Evolutionary conservation across 1,284 basidiomycete genomes (phyloP).

Genomic region (Schizophyllum commune): DNA sequence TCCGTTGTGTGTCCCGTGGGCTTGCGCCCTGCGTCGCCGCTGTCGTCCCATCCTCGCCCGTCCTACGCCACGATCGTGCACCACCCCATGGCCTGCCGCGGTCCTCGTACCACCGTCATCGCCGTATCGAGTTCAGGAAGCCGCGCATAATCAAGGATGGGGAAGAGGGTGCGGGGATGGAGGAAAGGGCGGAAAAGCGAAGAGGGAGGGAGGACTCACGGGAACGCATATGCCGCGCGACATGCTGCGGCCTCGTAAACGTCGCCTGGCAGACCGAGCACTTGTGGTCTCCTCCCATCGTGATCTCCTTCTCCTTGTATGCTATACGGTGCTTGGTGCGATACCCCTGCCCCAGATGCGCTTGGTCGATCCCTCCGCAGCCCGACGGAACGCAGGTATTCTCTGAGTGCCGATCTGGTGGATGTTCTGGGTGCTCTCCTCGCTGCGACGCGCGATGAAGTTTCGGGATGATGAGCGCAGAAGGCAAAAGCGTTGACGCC

Average conservation of each 20-base stretch:
- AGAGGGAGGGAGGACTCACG: constrained; percentile 33
- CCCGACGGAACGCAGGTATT: background rate
- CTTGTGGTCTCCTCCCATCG: constrained; percentile 63
- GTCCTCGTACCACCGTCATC: background rate
- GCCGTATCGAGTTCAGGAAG: background rate
- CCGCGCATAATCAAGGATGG: background rate
- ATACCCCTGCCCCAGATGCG: background rate
- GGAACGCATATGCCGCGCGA: constrained; percentile 83
- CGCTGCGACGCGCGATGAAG: background rate
- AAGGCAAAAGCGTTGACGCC: background rate
- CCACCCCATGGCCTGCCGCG: no score
- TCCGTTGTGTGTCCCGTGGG: background rate
- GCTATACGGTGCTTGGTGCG: background rate
- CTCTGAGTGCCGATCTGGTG: background rate
- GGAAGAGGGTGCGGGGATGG: background rate
- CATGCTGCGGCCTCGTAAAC: constrained; percentile 86
- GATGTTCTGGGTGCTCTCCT: background rate
- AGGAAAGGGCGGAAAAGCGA: constrained; percentile 9
- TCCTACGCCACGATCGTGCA: no score
- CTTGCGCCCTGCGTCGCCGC: no score
- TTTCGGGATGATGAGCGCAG: background rate
- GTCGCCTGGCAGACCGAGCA: constrained; percentile 82
- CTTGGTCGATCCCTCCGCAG: background rate
- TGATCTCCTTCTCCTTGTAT: constrained; percentile 8
- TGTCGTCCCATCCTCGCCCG: no score